Base-by-base conservation (phyloP, 2,329 filamentous ascomycete species). In the Pleomassaria siparia region DNA sequence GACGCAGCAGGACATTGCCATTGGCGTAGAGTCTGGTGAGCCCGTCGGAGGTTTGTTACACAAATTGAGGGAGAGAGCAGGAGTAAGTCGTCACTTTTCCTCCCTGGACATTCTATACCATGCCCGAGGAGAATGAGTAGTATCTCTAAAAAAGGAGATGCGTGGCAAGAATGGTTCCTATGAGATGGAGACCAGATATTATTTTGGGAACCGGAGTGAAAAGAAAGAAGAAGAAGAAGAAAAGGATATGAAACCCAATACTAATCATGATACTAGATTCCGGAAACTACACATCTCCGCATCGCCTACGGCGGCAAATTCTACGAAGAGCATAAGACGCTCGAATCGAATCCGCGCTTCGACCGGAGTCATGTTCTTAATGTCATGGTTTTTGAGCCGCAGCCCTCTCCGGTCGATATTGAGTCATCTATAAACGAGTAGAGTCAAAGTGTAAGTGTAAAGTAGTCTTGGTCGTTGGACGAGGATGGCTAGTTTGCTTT, bases 231-330 rank as follows among this genome's bases (percentile, higher is more conserved):
- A n/a, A n/a, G n/a, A n/a, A n/a, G n/a, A n/a, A n/a, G n/a, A n/a
- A n/a, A n/a, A n/a, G n/a, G n/a, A n/a, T n/a, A n/a, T n/a, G n/a
- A n/a, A n/a, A n/a, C n/a, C n/a, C n/a, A n/a, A n/a, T n/a, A n/a
- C n/a, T n/a, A n/a, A n/a, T n/a, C n/a, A n/a, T n/a, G 21, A 25
- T 25, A 18, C 6, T 16, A 39, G 36, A 26, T 40, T 2, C 16
- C 6, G 5, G 12, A 40, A 16, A 10, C 37, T 13, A 21, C 37
- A 20, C 80, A 77, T 40, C 76, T 96, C 42, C 83, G 83, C 44
- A 80, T 96, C 49, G 85, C 84, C 16, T 95, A 95, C 67, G 80
- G 94, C 70, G 91, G 91, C 56, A 89, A 85, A 65, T 82, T 91
- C 42, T 79, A 96, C 37, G 84, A 85, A 55, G 88, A 92, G 54